Percentiles rank a stretch among this genome's conserved stretches.
These are phyloP conservation scores for Tetragonia tetragonoides DNA, from an alignment of 148 eudicot species.

Conservation along the genomic window DNA sequence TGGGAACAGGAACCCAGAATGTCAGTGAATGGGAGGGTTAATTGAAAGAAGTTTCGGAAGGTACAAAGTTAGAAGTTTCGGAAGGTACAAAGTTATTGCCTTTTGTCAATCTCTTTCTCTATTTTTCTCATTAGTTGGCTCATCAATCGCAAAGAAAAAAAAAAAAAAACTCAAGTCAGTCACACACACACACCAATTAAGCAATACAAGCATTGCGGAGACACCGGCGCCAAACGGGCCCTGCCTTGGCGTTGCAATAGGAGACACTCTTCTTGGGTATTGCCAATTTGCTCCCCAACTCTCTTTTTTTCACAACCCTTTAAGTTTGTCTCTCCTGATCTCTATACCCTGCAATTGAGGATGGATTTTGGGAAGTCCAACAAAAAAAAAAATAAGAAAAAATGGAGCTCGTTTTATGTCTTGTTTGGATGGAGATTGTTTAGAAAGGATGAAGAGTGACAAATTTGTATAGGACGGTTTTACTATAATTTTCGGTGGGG, in stretches of 20 bases:
- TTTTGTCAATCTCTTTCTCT: not conserved
- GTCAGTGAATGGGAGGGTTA: constrained; percentile 29
- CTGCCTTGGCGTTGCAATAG: constrained; percentile 45
- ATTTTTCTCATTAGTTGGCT: constrained; percentile 3
- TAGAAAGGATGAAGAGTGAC: too few species aligned
- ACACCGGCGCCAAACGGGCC: constrained; percentile 73
- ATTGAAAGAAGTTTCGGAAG: constrained; percentile 19
- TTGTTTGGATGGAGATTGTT: too few species aligned
- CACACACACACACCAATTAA: not conserved
- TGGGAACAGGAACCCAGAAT: constrained; percentile 59
- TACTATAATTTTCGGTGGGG: too few species aligned
- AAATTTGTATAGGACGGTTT: too few species aligned
- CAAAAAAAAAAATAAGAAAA: too few species aligned
- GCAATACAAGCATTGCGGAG: constrained; percentile 42
- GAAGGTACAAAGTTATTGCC: not conserved
- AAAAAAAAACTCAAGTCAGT: too few species aligned
- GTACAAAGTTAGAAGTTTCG: constrained; percentile 13
- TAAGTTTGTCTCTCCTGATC: not conserved
- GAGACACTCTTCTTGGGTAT: constrained; percentile 62
- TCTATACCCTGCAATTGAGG: not conserved
- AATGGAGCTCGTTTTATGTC: too few species aligned
- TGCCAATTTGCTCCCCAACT: constrained; percentile 12
- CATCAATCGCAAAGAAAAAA: too few species aligned
- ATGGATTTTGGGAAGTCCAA: not conserved
- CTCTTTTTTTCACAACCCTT: not conserved